Conservation (phyloP, 2,329 filamentous ascomycete species). For the Phialophora tarda region DNA sequence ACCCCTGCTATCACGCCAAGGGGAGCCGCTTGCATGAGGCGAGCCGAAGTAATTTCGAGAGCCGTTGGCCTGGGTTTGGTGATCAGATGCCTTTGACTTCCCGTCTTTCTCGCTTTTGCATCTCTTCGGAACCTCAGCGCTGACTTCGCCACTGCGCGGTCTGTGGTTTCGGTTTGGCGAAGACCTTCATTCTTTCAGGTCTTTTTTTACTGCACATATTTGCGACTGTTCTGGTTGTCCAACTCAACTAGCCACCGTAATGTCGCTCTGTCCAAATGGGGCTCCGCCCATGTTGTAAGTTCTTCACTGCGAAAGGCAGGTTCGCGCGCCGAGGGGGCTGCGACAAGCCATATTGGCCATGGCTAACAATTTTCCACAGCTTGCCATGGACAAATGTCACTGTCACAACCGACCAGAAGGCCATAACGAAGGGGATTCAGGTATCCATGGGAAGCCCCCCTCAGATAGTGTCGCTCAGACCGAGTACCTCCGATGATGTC, state of each 20-base stretch:
- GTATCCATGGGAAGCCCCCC: conserved; percentile 36
- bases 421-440: conserved; percentile 34
- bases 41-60: conserved; percentile 15
- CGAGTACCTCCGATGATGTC: conserved; percentile 31
- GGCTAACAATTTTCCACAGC: background rate
- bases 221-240: conserved; percentile 14
- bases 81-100: background rate
- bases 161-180: background rate
- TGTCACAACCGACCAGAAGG: conserved; percentile 34
- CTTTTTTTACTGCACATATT: conserved; percentile 4
- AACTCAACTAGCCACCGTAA: conserved; percentile 12
- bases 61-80: conserved; percentile 11
- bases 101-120: background rate
- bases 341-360: background rate
- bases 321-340: background rate
- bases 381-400: conserved; percentile 35
- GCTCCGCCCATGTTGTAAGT: conserved; percentile 31
- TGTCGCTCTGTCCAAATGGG: conserved; percentile 36
- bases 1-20: conserved; percentile 10
- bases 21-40: conserved; percentile 5
- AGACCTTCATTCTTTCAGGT: conserved; percentile 8
- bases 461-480: conserved; percentile 36
- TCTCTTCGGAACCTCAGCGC: conserved; percentile 6
- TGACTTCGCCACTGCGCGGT: conserved; percentile 7
- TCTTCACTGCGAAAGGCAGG: background rate